Evolutionary conservation across 495 filamentous ascomycete species (phyloP), one percentile per base, ranked within the genome.

Genomic region (Hyaloscypha finlandica): DNA sequence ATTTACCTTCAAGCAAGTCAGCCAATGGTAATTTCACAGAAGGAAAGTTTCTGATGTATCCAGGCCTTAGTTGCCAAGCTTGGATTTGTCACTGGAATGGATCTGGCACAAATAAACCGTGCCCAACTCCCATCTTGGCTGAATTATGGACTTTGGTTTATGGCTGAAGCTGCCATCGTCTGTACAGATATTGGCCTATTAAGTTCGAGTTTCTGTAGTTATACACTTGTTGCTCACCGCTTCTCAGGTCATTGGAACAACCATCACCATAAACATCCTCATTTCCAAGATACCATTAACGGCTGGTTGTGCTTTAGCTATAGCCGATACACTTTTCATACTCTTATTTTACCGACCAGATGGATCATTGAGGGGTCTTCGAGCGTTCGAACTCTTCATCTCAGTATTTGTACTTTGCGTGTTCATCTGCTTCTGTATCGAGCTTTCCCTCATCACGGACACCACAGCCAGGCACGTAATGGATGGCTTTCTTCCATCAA

Each of bases 161-260:
- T 95, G 61, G 85, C 89, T 4, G 92, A 95, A 75, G 84, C 84
- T 9, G 92, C 92, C 56, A 63, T 70, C 29, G 54, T 65, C 16
- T 57, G 68, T 32, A 65, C 63, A 8, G 68, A 65, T 61, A 65
- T 66, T 45, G 64, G 68, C 8, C 66, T 64, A 37, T 58, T 62
- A 32, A 29, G 30, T 56, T 53, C 19, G 8, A 8, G 8, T 32
- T 14, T 25, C 19, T n/a, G 22, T 1, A 53, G 22, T 54, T 1
- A 11, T 16, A 20, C 22, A 56, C 6, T 29, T 30, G 1, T 56
- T 56, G 9, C 53, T 32, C 22, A 56, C 20, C 19, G 77, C 25
- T 92, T 94, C 73, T 90, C 91, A 97, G 84, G 86, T 97, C 53
- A 91, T 96, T 68, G 93, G 93, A 42, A 93, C 90, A 3, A 92